A percentile compares a stretch with the other conserved stretches of the same genome.
Conservation (phyloP, 306 rosid species). For the Inga leiocalycina region DNA sequence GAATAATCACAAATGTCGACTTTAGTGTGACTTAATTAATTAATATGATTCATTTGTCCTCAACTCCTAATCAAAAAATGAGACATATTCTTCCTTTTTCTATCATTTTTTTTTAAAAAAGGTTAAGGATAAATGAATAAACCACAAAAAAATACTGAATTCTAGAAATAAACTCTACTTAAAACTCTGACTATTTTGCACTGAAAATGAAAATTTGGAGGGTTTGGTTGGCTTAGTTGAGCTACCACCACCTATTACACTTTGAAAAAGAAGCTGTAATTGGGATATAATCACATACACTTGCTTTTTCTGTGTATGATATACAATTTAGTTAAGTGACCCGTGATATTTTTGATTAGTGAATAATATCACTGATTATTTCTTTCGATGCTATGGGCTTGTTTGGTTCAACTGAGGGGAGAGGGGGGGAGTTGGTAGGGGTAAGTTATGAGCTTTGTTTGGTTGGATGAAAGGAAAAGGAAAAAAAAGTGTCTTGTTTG, state of each 20-base stretch:
- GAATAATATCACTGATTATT: too few relatives aligned
- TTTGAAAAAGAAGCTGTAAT: not conserved
- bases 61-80: constrained; percentile 30
- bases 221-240: constrained; percentile 26
- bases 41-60: constrained; percentile 48
- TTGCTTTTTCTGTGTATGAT: not conserved
- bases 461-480: too few relatives aligned
- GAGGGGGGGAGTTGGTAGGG: too few relatives aligned
- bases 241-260: constrained; percentile 4
- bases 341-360: not conserved
- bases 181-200: not conserved
- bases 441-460: too few relatives aligned
- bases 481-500: too few relatives aligned
- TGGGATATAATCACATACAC: not conserved
- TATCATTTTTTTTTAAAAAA: not conserved
- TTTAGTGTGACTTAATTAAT: constrained; percentile 37
- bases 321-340: too few relatives aligned
- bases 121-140: not conserved
- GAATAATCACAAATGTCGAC: constrained; percentile 27
- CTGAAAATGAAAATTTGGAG: not conserved
- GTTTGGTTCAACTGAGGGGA: too few relatives aligned
- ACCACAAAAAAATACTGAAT: not conserved
- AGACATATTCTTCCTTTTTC: constrained; percentile 43
- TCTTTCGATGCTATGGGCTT: too few relatives aligned
- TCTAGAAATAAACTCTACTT: not conserved